Base-by-base conservation (phyloP, 2,329 filamentous ascomycete species). In the Ploettnerulaceae sp. region DNA sequence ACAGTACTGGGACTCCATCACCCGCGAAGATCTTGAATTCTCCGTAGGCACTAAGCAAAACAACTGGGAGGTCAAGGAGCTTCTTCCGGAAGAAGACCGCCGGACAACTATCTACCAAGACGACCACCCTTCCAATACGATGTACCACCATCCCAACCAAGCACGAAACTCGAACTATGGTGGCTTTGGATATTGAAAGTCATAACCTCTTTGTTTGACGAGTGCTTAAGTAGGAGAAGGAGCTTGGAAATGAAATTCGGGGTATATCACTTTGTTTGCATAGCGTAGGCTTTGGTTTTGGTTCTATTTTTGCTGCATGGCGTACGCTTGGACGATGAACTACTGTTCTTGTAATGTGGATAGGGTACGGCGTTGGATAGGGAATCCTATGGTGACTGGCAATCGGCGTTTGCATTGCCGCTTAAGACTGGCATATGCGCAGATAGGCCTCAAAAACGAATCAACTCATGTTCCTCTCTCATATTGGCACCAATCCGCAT, bases 1-100 rank as follows among this genome's bases (percentile, higher is more conserved):
- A 44, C 58, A 93, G 89, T 98, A 95, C 74, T 98, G 93, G 93
- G 93, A 98, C 65, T 96, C 90, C 12, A 98, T 98, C 67, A 98
- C 93, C 17, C 89, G 87, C 64, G 93, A 98, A 70, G 93, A 98
- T 66, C 83, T 98, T 56, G 93, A 98, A 66, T 98, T 98, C 69
- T 95, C 89, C 2, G 93, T 98, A 39, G 91, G 91, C 55, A 89
- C 89, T 49, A 88, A 91, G 66, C 86, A 88, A 69, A 94, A 95
- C 71, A 96, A 93, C 67, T 98, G 93, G 93, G 93, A 98, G 65
- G 86, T 97, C 64, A 97, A 97, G 72, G 91, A 97, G 53, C 74
- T 93, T 1, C 50, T 61, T 7, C 55, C 58, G n/a, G 63, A 64
- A 22, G 63, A 65, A 9, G 62, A 64, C 4, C 57, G 55, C 37